Evolutionary conservation across 2,329 filamentous ascomycete species (phyloP).

Genomic region (Colletotrichum tofieldiae): DNA sequence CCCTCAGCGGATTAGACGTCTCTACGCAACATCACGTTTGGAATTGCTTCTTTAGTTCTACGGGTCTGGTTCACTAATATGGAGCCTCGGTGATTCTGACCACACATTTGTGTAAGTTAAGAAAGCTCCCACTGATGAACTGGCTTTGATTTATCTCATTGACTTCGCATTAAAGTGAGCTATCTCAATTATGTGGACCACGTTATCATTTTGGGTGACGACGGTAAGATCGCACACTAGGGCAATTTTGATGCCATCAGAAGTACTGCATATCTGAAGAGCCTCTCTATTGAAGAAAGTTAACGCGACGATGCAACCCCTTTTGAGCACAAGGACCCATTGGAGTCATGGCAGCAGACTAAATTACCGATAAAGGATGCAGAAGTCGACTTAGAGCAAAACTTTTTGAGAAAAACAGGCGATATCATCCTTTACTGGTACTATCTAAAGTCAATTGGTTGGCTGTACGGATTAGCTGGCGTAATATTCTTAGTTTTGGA

Average conservation of each 20-base stretch:
- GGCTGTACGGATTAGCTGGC: conserved; percentile 25
- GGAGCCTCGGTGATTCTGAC: conserved; percentile 51
- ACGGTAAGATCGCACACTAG: conserved; percentile 12
- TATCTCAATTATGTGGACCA: conserved; percentile 14
- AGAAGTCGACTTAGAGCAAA: conserved; percentile 2
- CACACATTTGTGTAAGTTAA: conserved; percentile 52
- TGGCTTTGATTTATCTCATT: background rate
- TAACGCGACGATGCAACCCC: background rate
- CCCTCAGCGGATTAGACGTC: conserved; percentile 58
- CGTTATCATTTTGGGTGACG: conserved; percentile 23
- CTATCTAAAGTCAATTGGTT: conserved; percentile 34
- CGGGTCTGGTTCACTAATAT: conserved; percentile 53
- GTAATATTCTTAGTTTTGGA: conserved; percentile 20
- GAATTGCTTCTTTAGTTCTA: conserved; percentile 53
- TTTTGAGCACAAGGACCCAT: background rate
- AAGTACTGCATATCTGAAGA: conserved; percentile 12
- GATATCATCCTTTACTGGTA: conserved; percentile 32
- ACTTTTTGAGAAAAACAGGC: conserved; percentile 27
- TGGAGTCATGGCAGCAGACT: background rate
- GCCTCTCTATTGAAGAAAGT: conserved; percentile 9
- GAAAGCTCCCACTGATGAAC: background rate
- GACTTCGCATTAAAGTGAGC: conserved; percentile 1
- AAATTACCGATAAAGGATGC: background rate
- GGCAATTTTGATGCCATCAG: conserved; percentile 7
- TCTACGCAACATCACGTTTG: conserved; percentile 60